Evolutionary conservation across 768 basidiomycete genomes (phyloP), one percentile per base, ranked within the genome.

Genomic region (Tricholoma flavovirens): DNA sequence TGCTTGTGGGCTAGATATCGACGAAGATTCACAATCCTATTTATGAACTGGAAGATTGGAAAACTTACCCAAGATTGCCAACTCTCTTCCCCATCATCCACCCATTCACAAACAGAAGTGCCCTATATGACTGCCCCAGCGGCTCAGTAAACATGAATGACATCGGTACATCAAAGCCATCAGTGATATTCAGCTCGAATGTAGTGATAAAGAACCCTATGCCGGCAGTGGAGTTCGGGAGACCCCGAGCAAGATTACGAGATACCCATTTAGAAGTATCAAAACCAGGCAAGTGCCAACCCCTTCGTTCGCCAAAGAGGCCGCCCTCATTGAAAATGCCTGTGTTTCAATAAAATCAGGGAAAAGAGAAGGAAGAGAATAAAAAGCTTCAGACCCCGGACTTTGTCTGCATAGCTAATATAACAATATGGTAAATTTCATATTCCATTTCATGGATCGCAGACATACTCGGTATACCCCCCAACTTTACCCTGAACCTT

Each of bases 31-130:
- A 24, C 10, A 4, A 24, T 11, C 24, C 17, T 8, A 49, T 17
- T 30, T 8, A 12, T 5, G 11, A 14, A 51, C n/a, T 17, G 8
- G 10, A 53, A 24, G 12, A 9, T 55, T 33, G 24, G 24, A 32
- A 12, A 66, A 12, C 78, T 56, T 58, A 83, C 88, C 87, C 86
- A 1, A 88, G 77, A 62, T 88, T 86, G 12, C 72, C 83, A n/a
- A 87, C 77, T 17, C 84, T 68, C 71, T 91, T 92, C 8, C 90
- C 91, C 82, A 89, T 89, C 82, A 87, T 86, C 91, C 91, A 93
- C 11, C 90, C 91, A 62, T 93, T 92, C 17, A 93, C 86, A 56
- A 88, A 92, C 40, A 93, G 61, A 43, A 83, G 75, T 3, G 85
- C 83, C 14, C 90, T 79, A 63, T 90, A 92, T 21, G 87, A 78